Evolutionary conservation across 1,139 yeast species (phyloP), one percentile per base, ranked within the genome.

Genomic region (Kazachstania sp.): DNA sequence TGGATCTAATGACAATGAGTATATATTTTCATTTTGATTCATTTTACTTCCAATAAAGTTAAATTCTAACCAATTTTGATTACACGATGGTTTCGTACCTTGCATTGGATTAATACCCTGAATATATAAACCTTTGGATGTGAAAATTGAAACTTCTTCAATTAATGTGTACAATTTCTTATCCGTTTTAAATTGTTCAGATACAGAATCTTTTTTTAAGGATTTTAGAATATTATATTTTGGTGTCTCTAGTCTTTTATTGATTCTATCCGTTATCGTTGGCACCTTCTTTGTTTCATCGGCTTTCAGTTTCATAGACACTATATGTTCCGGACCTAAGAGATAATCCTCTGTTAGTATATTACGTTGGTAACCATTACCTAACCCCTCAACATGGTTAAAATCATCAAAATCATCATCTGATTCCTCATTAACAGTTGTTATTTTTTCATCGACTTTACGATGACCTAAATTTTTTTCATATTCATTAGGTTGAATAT

Each of bases 281-380:
- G 45, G 43, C 28, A 20, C 35, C 29, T 26, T 32, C 4, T 26
- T 19, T 34, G 23, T 18, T 15, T 7, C 37, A n/a, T n/a, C 13
- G 9, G n/a, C 16, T 37, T 23, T 29, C 20, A 34, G 28, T 11
- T 12, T 26, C 19, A 36, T 34, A 3, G 19, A 37, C 35, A 16
- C n/a, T 8, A n/a, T 26, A 19, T 44, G 46, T 6, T 51, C 52
- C 11, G 65, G 62, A 13, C 62, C 59, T 39, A 61, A 42, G n/a
- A 63, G 47, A 43, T 54, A 63, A 50, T 63, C 66, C 7, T 63
- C 61, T 2, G 63, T 49, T 43, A 63, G 46, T 7, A 61, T 40
- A 8, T 59, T 51, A 26, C 64, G 53, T 26, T 61, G 59, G 40
- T 63, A 63, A 6, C 67, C 67, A 48, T 63, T 63, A 13, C 67